A percentile compares a stretch with the other conserved stretches of the same genome.
These are phyloP conservation scores for Leccinum fibrillosum DNA, from an alignment of 768 basidiomycete genomes.

Conservation along the genomic window DNA sequence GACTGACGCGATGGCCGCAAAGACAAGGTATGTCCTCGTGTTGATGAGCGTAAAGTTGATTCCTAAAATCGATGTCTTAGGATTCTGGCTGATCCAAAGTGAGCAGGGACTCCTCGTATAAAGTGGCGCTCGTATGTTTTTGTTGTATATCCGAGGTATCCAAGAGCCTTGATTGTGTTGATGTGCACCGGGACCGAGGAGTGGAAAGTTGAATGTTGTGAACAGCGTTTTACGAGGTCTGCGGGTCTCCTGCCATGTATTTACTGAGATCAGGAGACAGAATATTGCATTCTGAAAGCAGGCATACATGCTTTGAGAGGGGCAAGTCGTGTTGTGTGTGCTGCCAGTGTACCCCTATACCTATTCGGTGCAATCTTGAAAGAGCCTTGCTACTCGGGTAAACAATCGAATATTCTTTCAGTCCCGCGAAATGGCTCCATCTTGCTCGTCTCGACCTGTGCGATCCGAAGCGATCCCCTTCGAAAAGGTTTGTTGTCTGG, in stretches of 20 bases:
- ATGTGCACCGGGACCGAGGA: neutral
- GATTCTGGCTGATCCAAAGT: slow-evolving; percentile 20
- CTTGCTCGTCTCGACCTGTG: neutral
- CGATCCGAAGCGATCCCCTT: neutral
- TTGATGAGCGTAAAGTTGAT: neutral
- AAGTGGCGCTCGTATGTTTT: neutral
- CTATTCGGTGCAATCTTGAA: neutral
- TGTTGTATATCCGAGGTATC: too few species aligned
- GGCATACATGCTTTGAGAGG: too few species aligned
- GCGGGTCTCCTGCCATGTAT: too few species aligned
- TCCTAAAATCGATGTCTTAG: slow-evolving; percentile 3
- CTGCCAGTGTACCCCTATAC: neutral
- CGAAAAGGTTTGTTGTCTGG: neutral
- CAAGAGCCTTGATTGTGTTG: neutral
- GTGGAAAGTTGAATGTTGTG: slow-evolving; percentile 1
- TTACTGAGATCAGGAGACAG: too few species aligned
- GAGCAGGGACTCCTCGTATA: slow-evolving; percentile 3
- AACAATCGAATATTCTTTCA: neutral
- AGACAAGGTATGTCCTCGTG: slow-evolving; percentile 23
- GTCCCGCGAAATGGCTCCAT: neutral
- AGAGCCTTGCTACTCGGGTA: neutral
- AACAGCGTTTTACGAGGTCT: neutral
- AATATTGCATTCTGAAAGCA: too few species aligned
- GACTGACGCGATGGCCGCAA: slow-evolving; percentile 12
- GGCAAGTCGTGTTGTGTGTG: neutral